Evolutionary conservation across 73 alveolate genomes (phyloP), one percentile per base, ranked within the genome.

Genomic region (Paramecium sexaurelia): DNA sequence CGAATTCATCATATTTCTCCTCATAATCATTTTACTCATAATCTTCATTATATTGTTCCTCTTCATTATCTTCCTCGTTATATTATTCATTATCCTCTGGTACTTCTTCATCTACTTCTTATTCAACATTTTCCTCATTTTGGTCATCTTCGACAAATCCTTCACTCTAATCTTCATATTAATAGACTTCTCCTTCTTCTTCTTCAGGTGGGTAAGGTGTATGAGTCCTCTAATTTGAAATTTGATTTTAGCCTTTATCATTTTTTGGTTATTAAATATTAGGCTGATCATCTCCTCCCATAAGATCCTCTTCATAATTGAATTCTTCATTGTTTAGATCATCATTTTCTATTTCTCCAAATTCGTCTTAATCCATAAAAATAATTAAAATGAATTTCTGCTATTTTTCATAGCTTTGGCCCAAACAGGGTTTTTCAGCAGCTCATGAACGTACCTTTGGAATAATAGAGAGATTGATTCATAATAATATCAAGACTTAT

Each of bases 311-410:
- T 15, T 61, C 83, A 61, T 61, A 61, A 61, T 61, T 32, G 43
- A 61, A 26, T 61, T 61, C 83, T 32, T 61, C 83, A 29, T 61
- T 29, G 17, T 26, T 61, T 3, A 26, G 83, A 24, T 8, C 45
- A 0, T 61, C 83, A 61, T 8, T 29, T 10, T 24, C 83, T 5
- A 61, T 29, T 26, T 61, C 83, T 61, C 83, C 83, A 32, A 26
- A 32, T 29, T 61, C 83, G n/a, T 24, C 43, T 33, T 71, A 11
- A 33, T 71, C 35, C 35, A 27, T 27, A 9, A 71, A 27, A 71
- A 71, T 71, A 27, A 71, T 71, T 35, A 33, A 71, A 71, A 33
- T 71, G 86, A 71, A 71, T 35, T 32, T 71, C 43, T 33, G 86
- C 43, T 41, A 78, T 13, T 78, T 41, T 5, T 37, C 73, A 36